These are phyloP conservation scores for Triticum turgidum DNA, from an alignment of 176 grass and related monocot species.

Conservation along the genomic window DNA sequence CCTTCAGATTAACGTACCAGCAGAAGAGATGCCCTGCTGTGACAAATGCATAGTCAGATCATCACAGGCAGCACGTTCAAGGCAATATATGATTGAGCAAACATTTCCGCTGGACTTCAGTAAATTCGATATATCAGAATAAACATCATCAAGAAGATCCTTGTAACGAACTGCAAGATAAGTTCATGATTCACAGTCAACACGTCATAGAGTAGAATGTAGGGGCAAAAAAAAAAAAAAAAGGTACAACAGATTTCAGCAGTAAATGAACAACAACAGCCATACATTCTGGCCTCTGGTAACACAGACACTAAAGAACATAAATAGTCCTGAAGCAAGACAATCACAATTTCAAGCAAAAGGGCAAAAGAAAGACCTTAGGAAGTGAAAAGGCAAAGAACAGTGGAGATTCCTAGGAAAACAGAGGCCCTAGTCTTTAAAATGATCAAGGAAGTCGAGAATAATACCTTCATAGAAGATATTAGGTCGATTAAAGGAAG, in stretches of 20 bases:
- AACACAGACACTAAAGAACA: not conserved
- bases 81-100: slow-evolving; percentile 96
- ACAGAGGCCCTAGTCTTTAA: not conserved
- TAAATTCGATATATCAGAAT: slow-evolving; percentile 74
- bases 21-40: slow-evolving; percentile 69
- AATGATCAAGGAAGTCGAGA: not conserved
- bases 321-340: not conserved
- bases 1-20: slow-evolving; percentile 57
- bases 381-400: not conserved
- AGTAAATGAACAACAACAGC: not conserved
- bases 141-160: slow-evolving; percentile 86
- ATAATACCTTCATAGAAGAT: slow-evolving; percentile 97
- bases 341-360: not conserved
- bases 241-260: not conserved
- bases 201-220: not conserved
- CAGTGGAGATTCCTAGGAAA: not conserved
- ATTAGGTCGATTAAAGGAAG: slow-evolving; percentile 96
- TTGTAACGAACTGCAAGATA: slow-evolving; percentile 91
- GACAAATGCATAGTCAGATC: slow-evolving; percentile 66
- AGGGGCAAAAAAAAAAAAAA: slow-evolving; percentile 11
- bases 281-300: slow-evolving; percentile 9
- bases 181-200: slow-evolving; percentile 27
- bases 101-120: slow-evolving; percentile 73
- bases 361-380: not conserved
- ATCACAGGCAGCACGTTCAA: slow-evolving; percentile 89